Evolutionary conservation across 345 rosid genomes (phyloP).

Genomic region (Isatis tinctoria): DNA sequence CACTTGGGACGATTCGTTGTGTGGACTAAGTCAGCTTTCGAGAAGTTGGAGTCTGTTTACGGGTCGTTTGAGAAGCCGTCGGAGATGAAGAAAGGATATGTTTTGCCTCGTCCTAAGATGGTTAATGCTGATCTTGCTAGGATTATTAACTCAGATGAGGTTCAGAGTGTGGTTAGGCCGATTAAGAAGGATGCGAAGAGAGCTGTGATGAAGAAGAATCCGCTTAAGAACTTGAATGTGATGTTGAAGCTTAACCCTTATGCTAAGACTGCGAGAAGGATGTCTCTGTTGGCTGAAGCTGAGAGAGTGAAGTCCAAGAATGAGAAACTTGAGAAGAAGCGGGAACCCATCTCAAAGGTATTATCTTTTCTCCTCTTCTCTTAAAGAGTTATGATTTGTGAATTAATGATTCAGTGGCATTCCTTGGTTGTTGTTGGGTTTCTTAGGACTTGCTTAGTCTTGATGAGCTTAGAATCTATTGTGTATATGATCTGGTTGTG

Average conservation of each 20-base stretch:
- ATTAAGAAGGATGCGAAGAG: constrained; percentile 57
- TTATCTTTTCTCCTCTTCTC: neutral
- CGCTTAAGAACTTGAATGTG: constrained; percentile 64
- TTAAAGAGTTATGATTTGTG: neutral
- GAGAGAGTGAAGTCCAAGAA: constrained; percentile 75
- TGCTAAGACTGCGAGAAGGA: constrained; percentile 80
- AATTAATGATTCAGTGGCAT: too few relatives aligned
- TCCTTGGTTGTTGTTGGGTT: neutral
- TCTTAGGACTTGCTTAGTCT: neutral
- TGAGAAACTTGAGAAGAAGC: constrained; percentile 80
- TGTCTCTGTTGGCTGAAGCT: constrained; percentile 76
- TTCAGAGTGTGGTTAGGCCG: constrained; percentile 75
- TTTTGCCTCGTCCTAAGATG: constrained; percentile 76
- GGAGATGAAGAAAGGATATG: constrained; percentile 75
- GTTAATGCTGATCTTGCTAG: constrained; percentile 81
- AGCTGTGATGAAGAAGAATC: constrained; percentile 79
- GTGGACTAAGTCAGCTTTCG: constrained; percentile 84
- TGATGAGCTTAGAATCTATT: neutral
- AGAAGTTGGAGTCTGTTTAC: constrained; percentile 70
- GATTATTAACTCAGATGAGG: constrained; percentile 25
- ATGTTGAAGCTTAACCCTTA: constrained; percentile 71
- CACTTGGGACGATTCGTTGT: constrained; percentile 73
- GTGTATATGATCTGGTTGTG: neutral
- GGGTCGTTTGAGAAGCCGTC: constrained; percentile 68
- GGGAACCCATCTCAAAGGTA: constrained; percentile 63